phyloP scores from a whole-genome alignment of 306 rosid species.

The Rosa multiflora region DNA sequence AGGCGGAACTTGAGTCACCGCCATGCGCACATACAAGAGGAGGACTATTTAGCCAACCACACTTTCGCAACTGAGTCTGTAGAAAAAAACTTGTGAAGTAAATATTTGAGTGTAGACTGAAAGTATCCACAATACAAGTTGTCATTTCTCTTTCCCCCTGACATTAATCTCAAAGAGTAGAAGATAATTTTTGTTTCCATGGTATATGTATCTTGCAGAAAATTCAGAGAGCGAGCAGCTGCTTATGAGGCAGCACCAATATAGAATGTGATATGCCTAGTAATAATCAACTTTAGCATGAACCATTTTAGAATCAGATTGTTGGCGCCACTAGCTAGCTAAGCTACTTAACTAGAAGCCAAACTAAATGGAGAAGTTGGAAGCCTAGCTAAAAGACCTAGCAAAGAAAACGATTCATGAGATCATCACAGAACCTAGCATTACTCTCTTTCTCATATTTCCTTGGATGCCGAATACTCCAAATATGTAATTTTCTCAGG shows the following conservation, averaged over 20 bases:
- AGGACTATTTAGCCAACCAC: constrained; percentile 70
- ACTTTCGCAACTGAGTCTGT: constrained; percentile 52
- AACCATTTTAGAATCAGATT: neutral
- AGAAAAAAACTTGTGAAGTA: neutral
- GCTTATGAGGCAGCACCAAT: neutral
- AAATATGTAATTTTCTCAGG: neutral
- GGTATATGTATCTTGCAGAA: neutral
- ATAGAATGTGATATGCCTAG: neutral
- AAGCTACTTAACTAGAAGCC: neutral
- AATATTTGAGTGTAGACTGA: neutral
- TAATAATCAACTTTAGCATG: neutral
- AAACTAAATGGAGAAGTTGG: too few relatives aligned
- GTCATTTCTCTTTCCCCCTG: neutral
- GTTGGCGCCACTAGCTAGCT: too few relatives aligned
- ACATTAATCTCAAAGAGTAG: neutral
- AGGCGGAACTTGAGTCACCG: constrained; percentile 77
- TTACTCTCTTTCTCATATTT: neutral
- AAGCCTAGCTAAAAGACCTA: neutral
- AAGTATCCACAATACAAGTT: neutral
- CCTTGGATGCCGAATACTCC: too few relatives aligned
- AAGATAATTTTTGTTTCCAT: too few relatives aligned
- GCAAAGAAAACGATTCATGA: neutral
- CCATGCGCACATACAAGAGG: constrained; percentile 94
- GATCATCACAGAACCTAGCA: neutral
- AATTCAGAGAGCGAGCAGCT: neutral